phyloP scores from a whole-genome alignment of 805 yeast species.

The Barnettozyma vustinii region DNA sequence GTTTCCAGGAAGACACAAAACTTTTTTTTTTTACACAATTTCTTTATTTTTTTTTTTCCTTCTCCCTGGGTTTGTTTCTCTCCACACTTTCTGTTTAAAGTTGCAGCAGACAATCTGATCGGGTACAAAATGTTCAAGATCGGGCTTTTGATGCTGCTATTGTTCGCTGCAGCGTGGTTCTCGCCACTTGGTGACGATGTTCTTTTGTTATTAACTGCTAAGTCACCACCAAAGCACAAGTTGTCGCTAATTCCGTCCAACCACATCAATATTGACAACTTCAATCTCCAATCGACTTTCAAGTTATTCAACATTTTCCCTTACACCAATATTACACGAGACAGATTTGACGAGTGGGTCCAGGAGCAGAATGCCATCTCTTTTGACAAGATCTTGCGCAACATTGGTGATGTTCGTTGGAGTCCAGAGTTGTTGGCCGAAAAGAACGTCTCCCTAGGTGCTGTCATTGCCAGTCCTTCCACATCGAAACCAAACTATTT shows the following conservation, averaged over 20 bases:
- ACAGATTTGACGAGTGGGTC: conserved; percentile 42
- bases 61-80: no score
- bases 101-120: background rate
- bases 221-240: background rate
- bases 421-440: conserved; percentile 22
- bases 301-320: conserved; percentile 18
- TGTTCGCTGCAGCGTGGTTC: conserved; percentile 1
- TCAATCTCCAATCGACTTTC: conserved; percentile 20
- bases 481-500: conserved; percentile 67
- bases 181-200: background rate
- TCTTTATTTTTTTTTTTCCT: background rate
- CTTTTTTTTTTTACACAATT: no score
- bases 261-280: conserved; percentile 16
- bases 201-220: background rate
- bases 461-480: conserved; percentile 84
- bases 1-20: background rate
- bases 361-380: conserved; percentile 35
- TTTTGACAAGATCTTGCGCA: conserved; percentile 38
- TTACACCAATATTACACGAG: conserved; percentile 18
- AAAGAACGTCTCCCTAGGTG: conserved; percentile 53
- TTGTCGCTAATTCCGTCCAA: background rate
- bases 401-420: conserved; percentile 40
- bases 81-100: background rate
- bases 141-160: conserved; percentile 2
- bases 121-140: conserved; percentile 1